These are phyloP conservation scores for Sporisorium reilianum DNA, from an alignment of 1,284 basidiomycete species.

Conservation along the genomic window DNA sequence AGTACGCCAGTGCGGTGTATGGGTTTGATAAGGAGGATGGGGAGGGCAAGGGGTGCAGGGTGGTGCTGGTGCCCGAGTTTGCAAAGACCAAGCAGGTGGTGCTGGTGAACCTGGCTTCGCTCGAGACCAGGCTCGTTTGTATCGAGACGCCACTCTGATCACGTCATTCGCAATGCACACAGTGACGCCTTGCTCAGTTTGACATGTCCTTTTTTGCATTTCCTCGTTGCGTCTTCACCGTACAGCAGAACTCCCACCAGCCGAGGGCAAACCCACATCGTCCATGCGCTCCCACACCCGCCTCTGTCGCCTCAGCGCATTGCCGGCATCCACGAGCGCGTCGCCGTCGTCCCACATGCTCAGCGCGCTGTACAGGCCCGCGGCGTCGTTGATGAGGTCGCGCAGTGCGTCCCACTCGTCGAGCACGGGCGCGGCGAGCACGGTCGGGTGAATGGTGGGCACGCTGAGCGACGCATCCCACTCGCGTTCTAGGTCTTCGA, in stretches of 20 bases:
- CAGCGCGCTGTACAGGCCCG: slow-evolving; percentile 38
- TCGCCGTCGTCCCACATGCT: slow-evolving; percentile 40
- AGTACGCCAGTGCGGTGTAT: slow-evolving; percentile 72
- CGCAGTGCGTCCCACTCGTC: slow-evolving; percentile 65
- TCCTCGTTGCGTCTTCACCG: not conserved
- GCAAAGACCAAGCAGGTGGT: slow-evolving; percentile 76
- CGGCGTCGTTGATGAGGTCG: slow-evolving; percentile 57
- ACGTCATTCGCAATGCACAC: not conserved
- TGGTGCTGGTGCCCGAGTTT: slow-evolving; percentile 88
- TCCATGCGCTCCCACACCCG: slow-evolving; percentile 25
- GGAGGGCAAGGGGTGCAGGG: slow-evolving; percentile 73
- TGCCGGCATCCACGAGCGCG: slow-evolving; percentile 36
- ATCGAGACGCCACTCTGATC: slow-evolving; percentile 21
- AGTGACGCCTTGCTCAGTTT: not conserved
- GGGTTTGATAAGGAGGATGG: slow-evolving; percentile 45
- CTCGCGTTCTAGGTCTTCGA: slow-evolving; percentile 38
- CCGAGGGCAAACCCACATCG: slow-evolving; percentile 30
- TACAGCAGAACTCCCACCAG: not conserved
- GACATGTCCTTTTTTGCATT: not conserved
- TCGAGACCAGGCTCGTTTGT: slow-evolving; percentile 72
- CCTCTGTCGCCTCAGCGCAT: slow-evolving; percentile 36
- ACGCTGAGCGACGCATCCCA: slow-evolving; percentile 40
- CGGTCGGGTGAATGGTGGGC: slow-evolving; percentile 44
- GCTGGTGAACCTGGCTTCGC: slow-evolving; percentile 75
- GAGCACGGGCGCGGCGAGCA: slow-evolving; percentile 25